phyloP scores from a whole-genome alignment of 768 basidiomycete genomes.

The Leucocoprinus leucothites region DNA sequence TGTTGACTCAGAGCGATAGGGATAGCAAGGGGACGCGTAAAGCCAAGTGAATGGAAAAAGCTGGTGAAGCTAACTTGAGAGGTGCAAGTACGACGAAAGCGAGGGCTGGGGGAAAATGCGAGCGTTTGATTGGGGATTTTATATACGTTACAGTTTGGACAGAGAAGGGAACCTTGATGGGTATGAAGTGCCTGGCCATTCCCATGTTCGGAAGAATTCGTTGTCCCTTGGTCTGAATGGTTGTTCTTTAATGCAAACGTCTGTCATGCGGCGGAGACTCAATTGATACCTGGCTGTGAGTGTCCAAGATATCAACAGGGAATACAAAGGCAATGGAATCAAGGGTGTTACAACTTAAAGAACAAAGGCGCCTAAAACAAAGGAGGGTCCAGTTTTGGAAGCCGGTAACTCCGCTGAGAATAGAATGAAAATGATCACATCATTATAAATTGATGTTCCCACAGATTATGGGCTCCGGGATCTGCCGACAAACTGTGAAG shows the following conservation, averaged over 20 bases:
- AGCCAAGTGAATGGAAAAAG: constrained; percentile 17
- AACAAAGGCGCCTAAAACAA: constrained; percentile 25
- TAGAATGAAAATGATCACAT: not conserved
- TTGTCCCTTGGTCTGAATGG: not conserved
- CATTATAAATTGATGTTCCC: not conserved
- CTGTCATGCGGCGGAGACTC: not conserved
- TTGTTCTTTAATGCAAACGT: not conserved
- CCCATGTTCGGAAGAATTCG: not conserved
- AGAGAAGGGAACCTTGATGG: too few relatives aligned
- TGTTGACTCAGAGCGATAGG: constrained; percentile 25
- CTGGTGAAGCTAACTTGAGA: constrained; percentile 16
- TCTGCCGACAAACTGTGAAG: constrained; percentile 38
- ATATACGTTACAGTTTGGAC: constrained; percentile 4
- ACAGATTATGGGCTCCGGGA: constrained; percentile 21
- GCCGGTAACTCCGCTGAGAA: not conserved
- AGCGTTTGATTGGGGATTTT: not conserved
- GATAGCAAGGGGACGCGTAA: constrained; percentile 8
- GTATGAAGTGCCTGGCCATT: not conserved
- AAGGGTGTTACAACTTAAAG: constrained; percentile 26
- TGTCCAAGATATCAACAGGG: too few relatives aligned
- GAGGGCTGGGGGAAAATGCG: constrained; percentile 8
- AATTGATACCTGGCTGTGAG: not conserved
- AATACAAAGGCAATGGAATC: constrained; percentile 14
- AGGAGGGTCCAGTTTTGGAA: constrained; percentile 8
- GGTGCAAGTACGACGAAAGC: constrained; percentile 10